Evolutionary conservation across 345 rosid genomes (phyloP).

Genomic region (Microthlaspi erraticum): DNA sequence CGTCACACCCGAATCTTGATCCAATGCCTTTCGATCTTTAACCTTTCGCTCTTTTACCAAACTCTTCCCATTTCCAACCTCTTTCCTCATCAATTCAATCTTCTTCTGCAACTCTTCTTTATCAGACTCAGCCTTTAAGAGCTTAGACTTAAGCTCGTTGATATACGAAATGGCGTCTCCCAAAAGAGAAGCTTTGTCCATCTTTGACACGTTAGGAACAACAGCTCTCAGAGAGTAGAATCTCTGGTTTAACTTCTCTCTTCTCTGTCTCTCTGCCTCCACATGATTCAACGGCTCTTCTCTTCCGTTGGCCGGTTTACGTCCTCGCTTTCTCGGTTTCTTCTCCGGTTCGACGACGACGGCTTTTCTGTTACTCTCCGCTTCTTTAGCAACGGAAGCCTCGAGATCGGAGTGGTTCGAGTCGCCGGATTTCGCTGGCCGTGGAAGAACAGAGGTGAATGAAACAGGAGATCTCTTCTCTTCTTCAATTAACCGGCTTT

Average conservation of each 20-base stretch:
- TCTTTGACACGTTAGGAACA: constrained; percentile 93
- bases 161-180: constrained; percentile 93
- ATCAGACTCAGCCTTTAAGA: constrained; percentile 58
- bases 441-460: constrained; percentile 66
- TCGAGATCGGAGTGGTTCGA: constrained; percentile 86
- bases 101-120: constrained; percentile 72
- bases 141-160: constrained; percentile 76
- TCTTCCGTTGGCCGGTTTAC: constrained; percentile 94
- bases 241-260: constrained; percentile 93
- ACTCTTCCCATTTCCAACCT: constrained; percentile 27
- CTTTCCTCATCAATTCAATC: constrained; percentile 58
- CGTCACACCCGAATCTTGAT: constrained; percentile 25
- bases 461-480: constrained; percentile 67
- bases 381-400: constrained; percentile 75
- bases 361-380: constrained; percentile 55
- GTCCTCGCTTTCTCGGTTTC: constrained; percentile 82
- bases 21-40: constrained; percentile 24
- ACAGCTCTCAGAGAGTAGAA: constrained; percentile 88
- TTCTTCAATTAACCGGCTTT: constrained; percentile 33
- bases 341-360: constrained; percentile 71
- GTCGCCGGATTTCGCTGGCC: constrained; percentile 61
- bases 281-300: constrained; percentile 97
- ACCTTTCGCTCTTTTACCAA: constrained; percentile 24
- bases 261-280: constrained; percentile 97
- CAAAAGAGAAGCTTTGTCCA: constrained; percentile 96